Percentiles rank a stretch among this genome's conserved stretches.
Conservation (phyloP, 2,329 filamentous ascomycete genomes). For the Dactylonectria estremocensis region DNA sequence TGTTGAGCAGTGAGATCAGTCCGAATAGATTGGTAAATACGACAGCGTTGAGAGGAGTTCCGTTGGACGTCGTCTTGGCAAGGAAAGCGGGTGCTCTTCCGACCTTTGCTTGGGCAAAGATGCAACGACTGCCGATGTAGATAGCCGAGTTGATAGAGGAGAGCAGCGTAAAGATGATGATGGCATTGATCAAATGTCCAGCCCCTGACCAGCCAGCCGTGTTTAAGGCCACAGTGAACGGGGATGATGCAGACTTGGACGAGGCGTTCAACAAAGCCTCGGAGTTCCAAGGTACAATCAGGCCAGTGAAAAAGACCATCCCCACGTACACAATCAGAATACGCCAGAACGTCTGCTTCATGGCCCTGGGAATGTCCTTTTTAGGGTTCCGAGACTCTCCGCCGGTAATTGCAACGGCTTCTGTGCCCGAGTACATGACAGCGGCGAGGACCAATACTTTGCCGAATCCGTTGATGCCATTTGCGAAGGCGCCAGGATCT, state of each 20-base stretch:
- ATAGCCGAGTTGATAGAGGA: slow-evolving; percentile 19
- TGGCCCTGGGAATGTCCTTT: slow-evolving; percentile 22
- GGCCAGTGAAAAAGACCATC: slow-evolving; percentile 21
- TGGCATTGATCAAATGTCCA: slow-evolving; percentile 23
- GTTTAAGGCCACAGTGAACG: slow-evolving; percentile 20
- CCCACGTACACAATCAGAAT: slow-evolving; percentile 22
- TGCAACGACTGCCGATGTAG: slow-evolving; percentile 17
- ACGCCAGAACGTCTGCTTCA: slow-evolving; percentile 26
- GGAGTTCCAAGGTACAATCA: slow-evolving; percentile 20
- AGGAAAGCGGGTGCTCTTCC: slow-evolving; percentile 14
- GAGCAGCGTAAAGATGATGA: slow-evolving; percentile 14
- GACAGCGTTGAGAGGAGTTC: slow-evolving; percentile 15
- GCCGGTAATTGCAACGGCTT: slow-evolving; percentile 24
- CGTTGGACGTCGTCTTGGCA: slow-evolving; percentile 9
- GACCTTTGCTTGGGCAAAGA: slow-evolving; percentile 19
- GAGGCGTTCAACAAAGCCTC: slow-evolving; percentile 11
- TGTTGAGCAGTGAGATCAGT: slow-evolving; percentile 15
- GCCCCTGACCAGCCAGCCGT: slow-evolving; percentile 26
- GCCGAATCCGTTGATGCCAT: slow-evolving; percentile 34
- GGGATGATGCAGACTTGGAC: slow-evolving; percentile 21
- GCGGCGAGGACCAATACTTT: slow-evolving; percentile 32
- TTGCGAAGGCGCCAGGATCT: slow-evolving; percentile 18
- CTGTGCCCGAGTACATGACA: slow-evolving; percentile 34
- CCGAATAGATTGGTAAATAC: slow-evolving; percentile 21
- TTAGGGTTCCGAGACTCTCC: slow-evolving; percentile 23